These are phyloP conservation scores for Ogataea paradorogensis DNA, from an alignment of 805 yeast genomes.

Conservation along the genomic window DNA sequence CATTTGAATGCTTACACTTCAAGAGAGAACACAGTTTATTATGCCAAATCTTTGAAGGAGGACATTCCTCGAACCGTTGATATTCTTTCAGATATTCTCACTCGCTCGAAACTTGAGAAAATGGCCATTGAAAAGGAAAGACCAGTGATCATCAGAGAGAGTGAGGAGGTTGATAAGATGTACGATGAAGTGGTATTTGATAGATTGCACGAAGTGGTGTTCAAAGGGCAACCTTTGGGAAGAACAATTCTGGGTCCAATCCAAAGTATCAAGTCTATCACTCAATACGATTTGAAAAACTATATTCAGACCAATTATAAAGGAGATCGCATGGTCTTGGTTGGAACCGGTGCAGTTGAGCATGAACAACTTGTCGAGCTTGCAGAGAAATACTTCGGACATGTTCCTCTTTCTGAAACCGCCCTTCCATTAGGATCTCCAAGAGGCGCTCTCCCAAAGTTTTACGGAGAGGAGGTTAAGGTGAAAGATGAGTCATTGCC, in stretches of 20 bases:
- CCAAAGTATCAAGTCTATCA: conserved; percentile 77
- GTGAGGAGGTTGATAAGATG: conserved; percentile 98
- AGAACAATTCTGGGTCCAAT: conserved; percentile 96
- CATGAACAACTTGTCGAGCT: conserved; percentile 77
- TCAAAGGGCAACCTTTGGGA: conserved; percentile 88
- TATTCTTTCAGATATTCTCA: conserved; percentile 84
- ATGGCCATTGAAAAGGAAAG: conserved; percentile 92
- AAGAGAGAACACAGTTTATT: conserved; percentile 95
- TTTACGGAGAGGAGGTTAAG: conserved; percentile 82
- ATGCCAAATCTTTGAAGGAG: conserved; percentile 77
- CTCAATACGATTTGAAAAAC: conserved; percentile 68
- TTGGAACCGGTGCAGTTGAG: conserved; percentile 91
- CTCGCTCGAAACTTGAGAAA: conserved; percentile 77
- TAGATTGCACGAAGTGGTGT: conserved; percentile 90
- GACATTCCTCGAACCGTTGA: conserved; percentile 87
- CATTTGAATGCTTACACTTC: conserved; percentile 98
- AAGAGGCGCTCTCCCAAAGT: conserved; percentile 71
- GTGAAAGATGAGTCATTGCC: conserved; percentile 82
- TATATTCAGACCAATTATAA: conserved; percentile 86
- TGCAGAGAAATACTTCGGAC: conserved; percentile 77
- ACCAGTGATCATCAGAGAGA: conserved; percentile 92
- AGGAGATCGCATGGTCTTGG: conserved; percentile 97
- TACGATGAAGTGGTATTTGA: conserved; percentile 98
- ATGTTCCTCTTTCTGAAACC: conserved; percentile 50
- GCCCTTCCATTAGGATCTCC: conserved; percentile 72